Conservation (phyloP, 2,329 filamentous ascomycete genomes). For the Biscogniauxia marginata region DNA sequence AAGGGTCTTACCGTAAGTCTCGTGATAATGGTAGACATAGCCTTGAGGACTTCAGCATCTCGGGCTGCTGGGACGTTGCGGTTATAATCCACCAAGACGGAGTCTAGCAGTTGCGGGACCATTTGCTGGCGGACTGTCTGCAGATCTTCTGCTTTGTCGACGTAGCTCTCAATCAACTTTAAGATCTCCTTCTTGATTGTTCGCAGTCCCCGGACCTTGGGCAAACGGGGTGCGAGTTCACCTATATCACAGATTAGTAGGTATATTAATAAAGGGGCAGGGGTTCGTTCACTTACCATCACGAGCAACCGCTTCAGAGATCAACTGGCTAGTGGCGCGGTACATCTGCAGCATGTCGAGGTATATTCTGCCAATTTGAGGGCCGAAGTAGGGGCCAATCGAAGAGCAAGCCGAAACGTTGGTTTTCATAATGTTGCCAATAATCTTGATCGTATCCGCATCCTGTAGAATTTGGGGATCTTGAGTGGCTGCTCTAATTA, state of each 20-base stretch:
- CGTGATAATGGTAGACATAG: slow-evolving; percentile 95
- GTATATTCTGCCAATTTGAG: slow-evolving; percentile 96
- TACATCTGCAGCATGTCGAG: slow-evolving; percentile 99
- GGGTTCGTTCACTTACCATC: slow-evolving; percentile 67
- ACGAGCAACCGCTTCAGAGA: slow-evolving; percentile 84
- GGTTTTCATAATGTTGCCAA: slow-evolving; percentile 99
- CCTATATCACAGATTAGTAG: slow-evolving; percentile 50
- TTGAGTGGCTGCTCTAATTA: slow-evolving; percentile 83
- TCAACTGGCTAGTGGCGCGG: slow-evolving; percentile 90
- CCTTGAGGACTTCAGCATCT: slow-evolving; percentile 93
- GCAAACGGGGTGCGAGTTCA: slow-evolving; percentile 94
- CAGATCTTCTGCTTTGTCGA: slow-evolving; percentile 95
- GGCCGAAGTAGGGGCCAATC: slow-evolving; percentile 95
- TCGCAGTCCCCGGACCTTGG: slow-evolving; percentile 87
- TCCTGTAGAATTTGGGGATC: slow-evolving; percentile 88
- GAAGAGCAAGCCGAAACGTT: slow-evolving; percentile 98
- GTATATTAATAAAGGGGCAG: slow-evolving; percentile 4
- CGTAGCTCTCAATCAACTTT: slow-evolving; percentile 96
- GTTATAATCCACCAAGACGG: slow-evolving; percentile 93
- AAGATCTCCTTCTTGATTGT: slow-evolving; percentile 99
- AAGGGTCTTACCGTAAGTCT: slow-evolving; percentile 84
- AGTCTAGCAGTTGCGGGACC: slow-evolving; percentile 92
- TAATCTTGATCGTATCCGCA: slow-evolving; percentile 93
- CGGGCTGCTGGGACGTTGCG: slow-evolving; percentile 93
- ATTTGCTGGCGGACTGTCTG: slow-evolving; percentile 92